Conservation (phyloP, 1,284 basidiomycete species). For the Melampsora americana region DNA sequence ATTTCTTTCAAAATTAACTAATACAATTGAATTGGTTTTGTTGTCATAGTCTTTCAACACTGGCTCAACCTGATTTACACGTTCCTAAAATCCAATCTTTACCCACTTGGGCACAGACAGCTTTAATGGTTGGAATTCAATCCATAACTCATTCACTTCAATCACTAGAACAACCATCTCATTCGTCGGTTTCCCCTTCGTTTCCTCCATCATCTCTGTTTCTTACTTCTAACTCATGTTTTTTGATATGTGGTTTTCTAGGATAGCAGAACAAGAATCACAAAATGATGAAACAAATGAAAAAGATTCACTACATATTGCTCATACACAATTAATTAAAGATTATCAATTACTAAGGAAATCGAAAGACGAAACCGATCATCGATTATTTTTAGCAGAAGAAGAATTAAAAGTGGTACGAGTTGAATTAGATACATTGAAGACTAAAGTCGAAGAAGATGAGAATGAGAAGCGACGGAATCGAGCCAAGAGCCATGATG, state of each 20-base stretch:
- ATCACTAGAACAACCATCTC: background rate
- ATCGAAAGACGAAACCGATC: too few species aligned
- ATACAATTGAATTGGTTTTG: slow-evolving; percentile 37
- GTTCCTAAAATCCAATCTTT: slow-evolving; percentile 79
- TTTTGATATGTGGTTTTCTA: background rate
- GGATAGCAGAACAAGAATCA: too few species aligned
- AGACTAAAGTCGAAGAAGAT: slow-evolving; percentile 63
- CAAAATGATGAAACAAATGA: too few species aligned
- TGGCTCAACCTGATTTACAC: slow-evolving; percentile 63
- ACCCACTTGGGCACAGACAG: slow-evolving; percentile 67
- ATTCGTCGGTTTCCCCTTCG: slow-evolving; percentile 11
- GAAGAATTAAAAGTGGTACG: too few species aligned
- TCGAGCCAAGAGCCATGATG: slow-evolving; percentile 1
- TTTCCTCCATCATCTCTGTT: background rate
- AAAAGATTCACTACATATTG: too few species aligned
- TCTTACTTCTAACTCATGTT: background rate
- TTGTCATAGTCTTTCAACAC: slow-evolving; percentile 46
- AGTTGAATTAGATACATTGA: slow-evolving; percentile 49
- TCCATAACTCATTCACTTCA: slow-evolving; percentile 15
- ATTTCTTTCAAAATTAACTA: slow-evolving; percentile 45
- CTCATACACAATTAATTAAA: too few species aligned
- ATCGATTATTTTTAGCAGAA: too few species aligned
- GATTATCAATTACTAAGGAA: too few species aligned
- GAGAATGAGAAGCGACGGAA: background rate
- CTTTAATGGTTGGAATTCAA: slow-evolving; percentile 44